These are phyloP conservation scores for Schizochytrium sp. DNA, from an alignment of 108 stramenopile species.

Conservation along the genomic window DNA sequence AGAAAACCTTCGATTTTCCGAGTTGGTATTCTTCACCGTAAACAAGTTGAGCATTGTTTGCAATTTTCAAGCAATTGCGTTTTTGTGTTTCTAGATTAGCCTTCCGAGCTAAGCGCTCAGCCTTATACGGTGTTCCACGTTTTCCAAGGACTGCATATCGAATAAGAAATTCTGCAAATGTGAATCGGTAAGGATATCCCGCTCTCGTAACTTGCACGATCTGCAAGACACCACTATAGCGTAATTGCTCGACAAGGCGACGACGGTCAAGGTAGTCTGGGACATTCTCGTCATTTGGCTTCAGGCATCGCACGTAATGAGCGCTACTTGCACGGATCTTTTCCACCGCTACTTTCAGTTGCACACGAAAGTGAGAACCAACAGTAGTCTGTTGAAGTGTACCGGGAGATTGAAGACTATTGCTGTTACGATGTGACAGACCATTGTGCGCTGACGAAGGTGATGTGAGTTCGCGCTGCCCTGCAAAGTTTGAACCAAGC, in stretches of 20 bases:
- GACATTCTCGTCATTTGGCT: conserved; percentile 84
- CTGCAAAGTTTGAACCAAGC: conserved; percentile 12
- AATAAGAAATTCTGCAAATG: conserved; percentile 35
- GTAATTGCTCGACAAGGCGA: conserved; percentile 43
- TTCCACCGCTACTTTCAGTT: conserved; percentile 83
- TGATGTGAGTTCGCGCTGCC: neutral
- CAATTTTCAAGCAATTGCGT: conserved; percentile 31
- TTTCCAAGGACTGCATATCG: conserved; percentile 50
- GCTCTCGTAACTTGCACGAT: conserved; percentile 28
- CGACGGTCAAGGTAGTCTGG: conserved; percentile 24
- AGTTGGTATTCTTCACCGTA: conserved; percentile 49
- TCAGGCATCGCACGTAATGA: conserved; percentile 97
- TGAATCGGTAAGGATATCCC: conserved; percentile 59
- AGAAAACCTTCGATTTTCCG: conserved; percentile 34
- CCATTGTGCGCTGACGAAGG: too few species aligned
- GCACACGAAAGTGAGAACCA: conserved; percentile 85
- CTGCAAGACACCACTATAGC: conserved; percentile 57
- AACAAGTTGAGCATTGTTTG: conserved; percentile 54
- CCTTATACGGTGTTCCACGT: conserved; percentile 48
- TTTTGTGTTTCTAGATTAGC: conserved; percentile 28
- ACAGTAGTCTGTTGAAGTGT: conserved; percentile 65
- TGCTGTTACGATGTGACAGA: neutral
- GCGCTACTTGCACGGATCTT: conserved; percentile 89
- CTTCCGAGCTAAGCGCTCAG: neutral
- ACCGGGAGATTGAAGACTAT: neutral